Evolutionary conservation across 352 stramenopile genomes (phyloP).

Genomic region (Pythium scleroteichum): DNA sequence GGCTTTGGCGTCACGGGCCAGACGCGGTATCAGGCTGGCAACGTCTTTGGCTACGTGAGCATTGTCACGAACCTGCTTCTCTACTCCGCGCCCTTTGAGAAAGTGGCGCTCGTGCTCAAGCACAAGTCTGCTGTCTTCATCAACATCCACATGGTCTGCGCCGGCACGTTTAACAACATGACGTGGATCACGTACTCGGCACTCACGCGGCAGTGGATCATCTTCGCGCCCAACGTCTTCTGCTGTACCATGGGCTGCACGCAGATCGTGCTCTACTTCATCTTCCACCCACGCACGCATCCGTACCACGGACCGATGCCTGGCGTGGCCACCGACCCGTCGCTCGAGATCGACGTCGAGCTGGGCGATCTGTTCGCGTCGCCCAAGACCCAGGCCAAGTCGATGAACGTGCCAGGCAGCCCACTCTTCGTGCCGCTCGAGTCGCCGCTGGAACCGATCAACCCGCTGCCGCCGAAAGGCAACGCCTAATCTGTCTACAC

Average conservation of each 20-base stretch:
- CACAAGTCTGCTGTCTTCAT: conserved; percentile 32
- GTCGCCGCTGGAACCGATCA: conserved; percentile 13
- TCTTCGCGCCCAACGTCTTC: conserved; percentile 51
- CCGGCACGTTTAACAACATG: conserved; percentile 49
- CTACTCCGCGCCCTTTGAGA: conserved; percentile 59
- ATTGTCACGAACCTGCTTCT: conserved; percentile 50
- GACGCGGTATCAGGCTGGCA: conserved; percentile 25
- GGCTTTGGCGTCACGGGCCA: conserved; percentile 36
- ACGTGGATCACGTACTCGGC: conserved; percentile 54
- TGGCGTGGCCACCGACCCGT: neutral
- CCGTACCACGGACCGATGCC: conserved; percentile 21
- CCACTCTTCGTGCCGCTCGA: conserved; percentile 12
- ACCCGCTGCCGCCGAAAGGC: too few species aligned
- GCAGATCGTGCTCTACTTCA: conserved; percentile 43
- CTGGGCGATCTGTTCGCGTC: too few species aligned
- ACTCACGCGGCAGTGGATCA: conserved; percentile 43
- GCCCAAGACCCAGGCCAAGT: neutral
- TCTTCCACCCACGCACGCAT: conserved; percentile 50
- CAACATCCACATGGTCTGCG: conserved; percentile 47
- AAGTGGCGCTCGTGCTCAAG: conserved; percentile 17
- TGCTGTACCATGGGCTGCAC: conserved; percentile 35
- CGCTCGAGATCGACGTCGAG: conserved; percentile 4
- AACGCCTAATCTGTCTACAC: neutral
- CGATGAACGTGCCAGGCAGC: neutral
- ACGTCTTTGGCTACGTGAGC: conserved; percentile 38